Evolutionary conservation across 129 eudicot genomes (phyloP), one percentile per base, ranked within the genome.

Genomic region (Gnaphalium uliginosum): DNA sequence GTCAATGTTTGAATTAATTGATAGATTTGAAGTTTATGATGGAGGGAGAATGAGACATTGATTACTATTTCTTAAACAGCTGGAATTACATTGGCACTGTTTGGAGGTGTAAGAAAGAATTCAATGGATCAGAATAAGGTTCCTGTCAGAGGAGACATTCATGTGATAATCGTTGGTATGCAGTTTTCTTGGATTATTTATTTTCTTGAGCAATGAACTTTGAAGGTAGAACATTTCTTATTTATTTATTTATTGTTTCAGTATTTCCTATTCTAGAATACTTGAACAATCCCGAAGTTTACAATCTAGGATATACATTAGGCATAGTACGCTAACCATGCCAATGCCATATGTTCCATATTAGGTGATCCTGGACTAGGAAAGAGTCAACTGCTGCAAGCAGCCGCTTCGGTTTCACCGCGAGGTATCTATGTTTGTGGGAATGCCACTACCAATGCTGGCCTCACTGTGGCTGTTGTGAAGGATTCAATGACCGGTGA

Each of bases 361-460:
- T 77, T 63, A 94, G 98, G 99, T 81, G 99, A 94, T 82, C 99
- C 99, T 81, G 99, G 99, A 72, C 76, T 91, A 71, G 99, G 97
- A 35, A 90, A 94, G 79, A 94, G 97, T 84, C 99, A 94, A 79
- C 86, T 94, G 67, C 89, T 94, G 75, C 99, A 91, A 84, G 99
- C 99, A 74, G 99, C 99, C 56, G 93, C 96, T 59, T 86, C 93
- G 60, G 84, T 93, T 87, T 93, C 98, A 80, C 98, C 98, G 63
- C 96, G 98, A 65, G 98, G 98, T 4, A 93, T 93, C 53, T 93
- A 93, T 78, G 93, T 93, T 48, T 93, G 98, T 74, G 98, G 98
- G 62, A 93, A 94, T 81, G 97, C 90, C 69, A 91, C 97, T 53
- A 94, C 97, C 30, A 94, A 90, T 82, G 99, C 99, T 76, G 99